Evolutionary conservation across 129 eudicot species (phyloP).

Genomic region (Glebionis coronaria): DNA sequence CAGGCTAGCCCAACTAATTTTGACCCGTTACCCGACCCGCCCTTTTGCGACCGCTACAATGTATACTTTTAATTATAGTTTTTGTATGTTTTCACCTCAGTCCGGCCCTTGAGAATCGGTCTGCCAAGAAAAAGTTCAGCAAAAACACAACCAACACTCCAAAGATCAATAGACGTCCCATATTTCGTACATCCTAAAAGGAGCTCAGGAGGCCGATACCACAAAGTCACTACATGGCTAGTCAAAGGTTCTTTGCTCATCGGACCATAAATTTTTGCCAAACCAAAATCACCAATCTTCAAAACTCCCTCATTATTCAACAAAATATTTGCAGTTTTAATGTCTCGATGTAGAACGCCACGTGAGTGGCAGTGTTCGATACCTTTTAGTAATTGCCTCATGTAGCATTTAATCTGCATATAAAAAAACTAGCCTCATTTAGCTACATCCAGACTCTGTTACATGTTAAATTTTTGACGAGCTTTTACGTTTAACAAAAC

Average conservation of each 20-base stretch:
- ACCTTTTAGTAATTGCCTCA: slow-evolving; percentile 66
- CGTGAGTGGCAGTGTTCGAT: slow-evolving; percentile 71
- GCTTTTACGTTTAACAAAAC: slow-evolving; percentile 33
- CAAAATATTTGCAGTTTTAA: slow-evolving; percentile 71
- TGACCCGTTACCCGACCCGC: neutral
- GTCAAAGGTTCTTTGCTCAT: slow-evolving; percentile 53
- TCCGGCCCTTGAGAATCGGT: slow-evolving; percentile 78
- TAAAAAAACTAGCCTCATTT: slow-evolving; percentile 13
- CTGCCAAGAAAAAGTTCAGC: slow-evolving; percentile 66
- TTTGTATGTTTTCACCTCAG: slow-evolving; percentile 58
- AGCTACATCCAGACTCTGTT: slow-evolving; percentile 8
- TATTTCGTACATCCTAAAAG: slow-evolving; percentile 73
- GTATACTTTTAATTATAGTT: neutral
- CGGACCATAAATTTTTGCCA: slow-evolving; percentile 48
- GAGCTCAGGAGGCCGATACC: slow-evolving; percentile 98
- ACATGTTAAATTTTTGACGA: neutral
- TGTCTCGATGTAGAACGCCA: slow-evolving; percentile 81
- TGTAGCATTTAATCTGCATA: slow-evolving; percentile 77
- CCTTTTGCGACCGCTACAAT: neutral
- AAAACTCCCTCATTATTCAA: slow-evolving; percentile 71
- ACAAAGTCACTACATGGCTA: slow-evolving; percentile 82
- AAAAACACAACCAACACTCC: slow-evolving; percentile 91
- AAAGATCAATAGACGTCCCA: slow-evolving; percentile 58
- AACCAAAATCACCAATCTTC: slow-evolving; percentile 92
- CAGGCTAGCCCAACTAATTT: neutral